Evolutionary conservation across 2,329 filamentous ascomycete genomes (phyloP), one percentile per base, ranked within the genome.

Genomic region (Alternaria consortialis): DNA sequence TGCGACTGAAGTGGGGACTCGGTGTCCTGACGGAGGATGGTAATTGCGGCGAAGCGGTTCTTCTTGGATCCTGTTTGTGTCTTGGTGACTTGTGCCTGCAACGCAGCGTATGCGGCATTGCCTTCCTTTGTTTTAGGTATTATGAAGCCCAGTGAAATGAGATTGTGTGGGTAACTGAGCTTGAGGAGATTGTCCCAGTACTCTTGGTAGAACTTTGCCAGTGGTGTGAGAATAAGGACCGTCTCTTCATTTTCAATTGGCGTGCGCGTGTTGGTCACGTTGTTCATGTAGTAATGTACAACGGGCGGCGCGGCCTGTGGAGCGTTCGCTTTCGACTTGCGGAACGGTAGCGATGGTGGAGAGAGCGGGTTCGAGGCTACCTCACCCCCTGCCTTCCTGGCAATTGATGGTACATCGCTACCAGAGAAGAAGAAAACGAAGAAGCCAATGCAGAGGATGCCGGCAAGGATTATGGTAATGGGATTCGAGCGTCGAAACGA

Each of bases 91-190:
- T 93, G 90, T 58, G 90, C 89, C 80, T 99, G 94, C 55, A 99
- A 83, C 39, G 91, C 89, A 7, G 88, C 83, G 15, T 93, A 95
- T 3, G 95, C 95, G 29, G 89, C 84, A 79, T 98, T 97, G 60
- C 95, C 95, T 70, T 97, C 94, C 75, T 91, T 91, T 48, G 90
- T 97, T 82, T 96, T 97, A 53, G 95, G 95, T 29, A 97, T 89
- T 75, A 99, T 98, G 82, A 98, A 99, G 39, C 93, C 95, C 29
- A 99, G 85, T 1, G 93, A 96, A 75, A 99, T 96, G 65, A 98
- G 87, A 61, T 97, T 91, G 81, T 97, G 95, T 3, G 95, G 95
- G 78, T 98, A 99, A 73, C 82, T 86, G 57, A 99, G 86, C 76
- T 88, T 88, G 68, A 94, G 79, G 29, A 99, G 84, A 73, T 98